These are phyloP conservation scores for Sindora glabra DNA, from an alignment of 306 rosid species.

Conservation along the genomic window DNA sequence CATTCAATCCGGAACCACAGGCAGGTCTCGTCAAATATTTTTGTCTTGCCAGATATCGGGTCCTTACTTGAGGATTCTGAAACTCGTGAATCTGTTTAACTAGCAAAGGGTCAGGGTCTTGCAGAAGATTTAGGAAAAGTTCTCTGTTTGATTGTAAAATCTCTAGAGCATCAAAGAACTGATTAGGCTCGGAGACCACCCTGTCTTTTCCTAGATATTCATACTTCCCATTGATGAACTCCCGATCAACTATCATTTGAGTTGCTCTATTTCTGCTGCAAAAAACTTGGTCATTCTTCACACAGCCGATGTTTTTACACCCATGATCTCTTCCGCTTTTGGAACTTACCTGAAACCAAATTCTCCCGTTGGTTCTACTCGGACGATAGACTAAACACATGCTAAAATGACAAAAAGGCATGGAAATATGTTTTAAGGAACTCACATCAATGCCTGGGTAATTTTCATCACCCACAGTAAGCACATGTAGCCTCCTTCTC, in stretches of 20 bases:
- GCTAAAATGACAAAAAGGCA: too few relatives aligned
- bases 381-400: too few relatives aligned
- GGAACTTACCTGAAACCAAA: conserved; percentile 21
- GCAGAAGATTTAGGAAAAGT: conserved; percentile 52
- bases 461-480: conserved; percentile 23
- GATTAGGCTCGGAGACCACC: conserved; percentile 40
- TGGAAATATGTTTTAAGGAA: background rate
- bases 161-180: conserved; percentile 57
- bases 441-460: conserved; percentile 40
- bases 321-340: conserved; percentile 34
- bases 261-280: conserved; percentile 30
- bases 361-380: conserved; percentile 14
- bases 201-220: conserved; percentile 28
- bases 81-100: conserved; percentile 51
- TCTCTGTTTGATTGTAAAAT: conserved; percentile 68
- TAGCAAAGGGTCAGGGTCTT: conserved; percentile 64
- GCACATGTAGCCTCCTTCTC: conserved; percentile 21
- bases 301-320: conserved; percentile 34
- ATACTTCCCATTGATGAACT: conserved; percentile 30
- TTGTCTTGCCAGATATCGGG: conserved; percentile 13
- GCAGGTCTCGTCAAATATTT: conserved; percentile 14
- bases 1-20: conserved; percentile 10
- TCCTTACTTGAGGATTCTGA: conserved; percentile 31
- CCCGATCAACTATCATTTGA: conserved; percentile 40
- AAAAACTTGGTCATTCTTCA: conserved; percentile 21